phyloP scores from a whole-genome alignment of 2,329 filamentous ascomycete species.

The Sclerotinia trifoliorum region DNA sequence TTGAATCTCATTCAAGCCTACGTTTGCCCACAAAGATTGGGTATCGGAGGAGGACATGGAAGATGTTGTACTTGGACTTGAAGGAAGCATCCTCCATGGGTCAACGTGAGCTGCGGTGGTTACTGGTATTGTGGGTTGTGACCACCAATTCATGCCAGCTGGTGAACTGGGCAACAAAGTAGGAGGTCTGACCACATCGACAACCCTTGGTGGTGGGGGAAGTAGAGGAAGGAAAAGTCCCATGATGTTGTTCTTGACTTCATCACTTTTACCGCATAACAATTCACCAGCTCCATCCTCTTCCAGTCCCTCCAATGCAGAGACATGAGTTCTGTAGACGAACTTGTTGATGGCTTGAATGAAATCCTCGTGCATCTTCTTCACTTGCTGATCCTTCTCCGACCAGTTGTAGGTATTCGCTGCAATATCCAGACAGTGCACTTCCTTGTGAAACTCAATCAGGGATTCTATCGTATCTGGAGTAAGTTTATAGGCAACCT shows the following conservation, averaged over 20 bases:
- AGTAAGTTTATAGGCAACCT: conserved; percentile 97
- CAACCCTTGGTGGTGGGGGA: conserved; percentile 79
- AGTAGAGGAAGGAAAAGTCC: conserved; percentile 82
- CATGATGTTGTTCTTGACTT: conserved; percentile 85
- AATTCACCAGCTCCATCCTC: conserved; percentile 95
- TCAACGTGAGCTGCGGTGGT: conserved; percentile 72
- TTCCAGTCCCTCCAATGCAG: conserved; percentile 90
- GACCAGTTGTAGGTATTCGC: conserved; percentile 92
- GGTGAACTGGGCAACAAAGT: conserved; percentile 83
- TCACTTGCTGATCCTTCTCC: conserved; percentile 93
- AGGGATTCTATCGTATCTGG: conserved; percentile 90
- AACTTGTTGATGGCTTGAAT: conserved; percentile 96
- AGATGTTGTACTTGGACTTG: conserved; percentile 77
- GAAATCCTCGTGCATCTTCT: conserved; percentile 96
- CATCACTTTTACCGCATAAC: conserved; percentile 84
- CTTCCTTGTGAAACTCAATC: conserved; percentile 93
- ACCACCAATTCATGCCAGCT: conserved; percentile 75
- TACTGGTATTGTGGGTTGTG: conserved; percentile 63
- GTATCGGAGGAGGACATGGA: conserved; percentile 54
- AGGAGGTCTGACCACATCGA: conserved; percentile 85
- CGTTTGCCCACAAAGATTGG: conserved; percentile 73
- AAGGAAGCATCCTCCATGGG: conserved; percentile 86
- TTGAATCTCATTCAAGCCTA: conserved; percentile 71
- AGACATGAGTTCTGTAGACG: conserved; percentile 85
- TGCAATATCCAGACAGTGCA: conserved; percentile 87